Evolutionary conservation across 2,329 filamentous ascomycete genomes (phyloP).

Genomic region (Epichloe sp.): DNA sequence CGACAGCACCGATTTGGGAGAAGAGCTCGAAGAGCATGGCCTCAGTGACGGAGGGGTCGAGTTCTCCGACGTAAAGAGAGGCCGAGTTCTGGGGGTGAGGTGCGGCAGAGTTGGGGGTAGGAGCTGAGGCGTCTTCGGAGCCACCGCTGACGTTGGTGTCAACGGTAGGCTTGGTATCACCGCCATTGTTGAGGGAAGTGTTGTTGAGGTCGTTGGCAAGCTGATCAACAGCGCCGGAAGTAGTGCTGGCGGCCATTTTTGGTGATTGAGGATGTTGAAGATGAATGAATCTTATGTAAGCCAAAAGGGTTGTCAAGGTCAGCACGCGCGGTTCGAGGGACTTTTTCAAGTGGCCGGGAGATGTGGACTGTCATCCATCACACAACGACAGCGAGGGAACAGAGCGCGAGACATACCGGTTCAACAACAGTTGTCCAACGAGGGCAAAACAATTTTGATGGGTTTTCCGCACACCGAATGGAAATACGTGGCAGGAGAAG

Average conservation of each 20-base stretch:
- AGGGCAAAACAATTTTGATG: background rate
- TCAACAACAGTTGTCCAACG: constrained; percentile 1
- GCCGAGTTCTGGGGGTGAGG: constrained; percentile 83
- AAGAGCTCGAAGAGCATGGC: constrained; percentile 99
- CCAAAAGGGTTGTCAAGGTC: background rate
- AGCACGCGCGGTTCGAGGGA: background rate
- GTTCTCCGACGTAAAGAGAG: constrained; percentile 97
- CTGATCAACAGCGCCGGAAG: constrained; percentile 58
- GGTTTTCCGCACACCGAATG: background rate
- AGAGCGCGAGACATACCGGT: constrained; percentile 1
- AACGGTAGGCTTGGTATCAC: constrained; percentile 54
- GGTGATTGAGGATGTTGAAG: constrained; percentile 8
- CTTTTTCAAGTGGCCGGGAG: background rate
- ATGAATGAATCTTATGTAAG: constrained; percentile 1
- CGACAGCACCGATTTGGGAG: constrained; percentile 96
- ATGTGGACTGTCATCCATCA: constrained; percentile 1
- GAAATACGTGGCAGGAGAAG: constrained; percentile 3
- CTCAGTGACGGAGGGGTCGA: constrained; percentile 94
- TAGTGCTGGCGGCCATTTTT: constrained; percentile 49
- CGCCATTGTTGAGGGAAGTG: constrained; percentile 54
- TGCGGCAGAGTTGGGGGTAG: constrained; percentile 61
- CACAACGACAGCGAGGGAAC: background rate
- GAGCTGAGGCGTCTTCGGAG: constrained; percentile 46
- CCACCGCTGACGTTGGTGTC: constrained; percentile 56
- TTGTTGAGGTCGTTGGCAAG: constrained; percentile 66